phyloP scores from a whole-genome alignment of 2,329 filamentous ascomycete species.

The Stachybotrys chartarum region DNA sequence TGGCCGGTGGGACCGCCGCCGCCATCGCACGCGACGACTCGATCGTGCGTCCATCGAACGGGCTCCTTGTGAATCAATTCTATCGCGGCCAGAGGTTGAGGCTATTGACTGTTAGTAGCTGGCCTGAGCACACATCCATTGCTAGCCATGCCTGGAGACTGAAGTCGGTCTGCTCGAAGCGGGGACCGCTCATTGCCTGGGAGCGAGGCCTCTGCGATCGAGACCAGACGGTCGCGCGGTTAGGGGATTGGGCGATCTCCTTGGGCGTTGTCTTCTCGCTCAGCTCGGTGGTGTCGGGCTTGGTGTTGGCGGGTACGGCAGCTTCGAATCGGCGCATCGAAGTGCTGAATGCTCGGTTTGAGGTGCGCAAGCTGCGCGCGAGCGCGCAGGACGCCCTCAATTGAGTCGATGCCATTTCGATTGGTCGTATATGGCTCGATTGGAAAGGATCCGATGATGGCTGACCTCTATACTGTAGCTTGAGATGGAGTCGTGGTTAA shows the following conservation, averaged over 20 bases:
- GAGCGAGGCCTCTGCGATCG: constrained; percentile 74
- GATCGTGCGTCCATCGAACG: constrained; percentile 82
- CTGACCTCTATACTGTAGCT: background rate
- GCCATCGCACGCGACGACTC: constrained; percentile 80
- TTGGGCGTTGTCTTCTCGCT: constrained; percentile 34
- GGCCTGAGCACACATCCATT: constrained; percentile 1
- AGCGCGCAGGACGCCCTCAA: constrained; percentile 37
- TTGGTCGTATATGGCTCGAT: constrained; percentile 17
- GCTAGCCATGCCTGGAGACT: constrained; percentile 66
- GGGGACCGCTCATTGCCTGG: constrained; percentile 83
- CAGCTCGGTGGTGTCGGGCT: constrained; percentile 31
- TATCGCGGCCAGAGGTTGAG: constrained; percentile 82
- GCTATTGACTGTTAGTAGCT: constrained; percentile 46
- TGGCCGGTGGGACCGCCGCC: constrained; percentile 87
- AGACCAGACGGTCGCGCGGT: constrained; percentile 76
- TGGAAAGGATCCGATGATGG: constrained; percentile 13
- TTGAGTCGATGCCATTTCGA: constrained; percentile 35
- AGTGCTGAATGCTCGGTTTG: constrained; percentile 39
- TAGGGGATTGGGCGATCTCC: constrained; percentile 72
- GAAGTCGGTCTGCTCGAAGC: constrained; percentile 97
- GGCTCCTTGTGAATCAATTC: constrained; percentile 94
- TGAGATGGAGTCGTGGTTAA: constrained; percentile 2
- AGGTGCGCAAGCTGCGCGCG: constrained; percentile 34
- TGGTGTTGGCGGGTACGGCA: constrained; percentile 29
- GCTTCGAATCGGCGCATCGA: constrained; percentile 41